Percentiles rank a stretch among this genome's conserved stretches.
Conservation (phyloP, 495 filamentous ascomycete species). For the Extremus antarcticus region DNA sequence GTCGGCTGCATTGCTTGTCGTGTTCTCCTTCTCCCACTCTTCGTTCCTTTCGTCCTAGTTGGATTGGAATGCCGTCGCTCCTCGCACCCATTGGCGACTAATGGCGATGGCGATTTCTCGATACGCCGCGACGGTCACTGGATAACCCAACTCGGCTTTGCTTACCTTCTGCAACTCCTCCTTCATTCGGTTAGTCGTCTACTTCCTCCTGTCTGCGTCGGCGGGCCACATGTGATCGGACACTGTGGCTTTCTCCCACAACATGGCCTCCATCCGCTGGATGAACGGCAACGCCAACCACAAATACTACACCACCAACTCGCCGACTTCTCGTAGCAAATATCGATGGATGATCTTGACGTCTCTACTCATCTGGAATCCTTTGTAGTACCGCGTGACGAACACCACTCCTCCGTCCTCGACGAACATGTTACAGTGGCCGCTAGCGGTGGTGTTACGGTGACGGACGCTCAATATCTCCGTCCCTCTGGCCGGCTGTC, state of each 20-base stretch:
- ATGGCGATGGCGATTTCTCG: not conserved
- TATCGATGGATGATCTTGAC: conserved; percentile 17
- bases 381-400: conserved; percentile 12
- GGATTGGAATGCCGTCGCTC: not conserved
- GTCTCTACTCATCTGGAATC: not conserved
- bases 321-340: conserved; percentile 14
- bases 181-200: not conserved
- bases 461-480: conserved; percentile 26
- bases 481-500: conserved; percentile 22
- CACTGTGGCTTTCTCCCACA: not conserved
- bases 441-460: conserved; percentile 6
- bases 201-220: not conserved
- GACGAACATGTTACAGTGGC: conserved; percentile 1
- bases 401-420: conserved; percentile 11
- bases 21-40: not conserved
- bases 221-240: not conserved
- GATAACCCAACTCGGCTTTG: not conserved
- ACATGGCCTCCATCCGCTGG: not conserved
- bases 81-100: not conserved
- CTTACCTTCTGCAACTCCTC: not conserved
- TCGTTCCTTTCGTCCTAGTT: not conserved
- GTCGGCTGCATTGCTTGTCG: not conserved
- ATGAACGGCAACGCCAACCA: conserved; percentile 11
- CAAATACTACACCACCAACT: conserved; percentile 15
- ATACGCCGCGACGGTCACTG: not conserved